Percentiles rank a stretch among this genome's conserved stretches.
These are phyloP conservation scores for Hyaloraphidium curvatum DNA, from an alignment of 192 early-diverging fungal genomes.

Conservation along the genomic window DNA sequence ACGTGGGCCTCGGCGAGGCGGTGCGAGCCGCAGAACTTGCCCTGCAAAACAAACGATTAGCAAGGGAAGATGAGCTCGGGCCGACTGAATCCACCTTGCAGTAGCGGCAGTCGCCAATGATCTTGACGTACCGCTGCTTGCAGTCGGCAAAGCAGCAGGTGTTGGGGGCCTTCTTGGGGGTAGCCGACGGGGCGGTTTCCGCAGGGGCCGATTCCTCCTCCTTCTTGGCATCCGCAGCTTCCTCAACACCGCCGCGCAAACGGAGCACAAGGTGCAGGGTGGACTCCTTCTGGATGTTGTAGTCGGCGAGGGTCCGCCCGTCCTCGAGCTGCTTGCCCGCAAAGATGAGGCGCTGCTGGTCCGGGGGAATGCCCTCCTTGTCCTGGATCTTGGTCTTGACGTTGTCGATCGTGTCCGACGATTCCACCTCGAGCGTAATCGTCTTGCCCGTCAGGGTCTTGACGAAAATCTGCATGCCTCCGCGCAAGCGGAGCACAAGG, in stretches of 20 bases:
- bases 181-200: too few species aligned
- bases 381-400: constrained; percentile 25
- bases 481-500: constrained; percentile 47
- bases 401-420: constrained; percentile 19
- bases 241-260: constrained; percentile 84
- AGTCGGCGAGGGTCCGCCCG: constrained; percentile 33
- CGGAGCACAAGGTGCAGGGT: constrained; percentile 58
- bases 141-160: too few species aligned
- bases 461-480: constrained; percentile 54
- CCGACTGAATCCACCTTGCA: constrained; percentile 10
- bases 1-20: constrained; percentile 53
- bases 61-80: not conserved
- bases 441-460: constrained; percentile 42
- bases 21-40: constrained; percentile 46
- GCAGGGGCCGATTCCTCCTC: too few species aligned
- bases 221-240: too few species aligned
- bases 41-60: not conserved
- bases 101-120: constrained; percentile 50
- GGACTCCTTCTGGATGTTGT: constrained; percentile 75
- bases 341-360: constrained; percentile 32
- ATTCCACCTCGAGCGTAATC: constrained; percentile 30
- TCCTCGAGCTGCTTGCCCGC: constrained; percentile 24
- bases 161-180: too few species aligned
- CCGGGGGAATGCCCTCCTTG: constrained; percentile 29
- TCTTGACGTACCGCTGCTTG: constrained; percentile 26